Evolutionary conservation across 139 green algal genomes (phyloP).

Genomic region (Chlorella sp.): DNA sequence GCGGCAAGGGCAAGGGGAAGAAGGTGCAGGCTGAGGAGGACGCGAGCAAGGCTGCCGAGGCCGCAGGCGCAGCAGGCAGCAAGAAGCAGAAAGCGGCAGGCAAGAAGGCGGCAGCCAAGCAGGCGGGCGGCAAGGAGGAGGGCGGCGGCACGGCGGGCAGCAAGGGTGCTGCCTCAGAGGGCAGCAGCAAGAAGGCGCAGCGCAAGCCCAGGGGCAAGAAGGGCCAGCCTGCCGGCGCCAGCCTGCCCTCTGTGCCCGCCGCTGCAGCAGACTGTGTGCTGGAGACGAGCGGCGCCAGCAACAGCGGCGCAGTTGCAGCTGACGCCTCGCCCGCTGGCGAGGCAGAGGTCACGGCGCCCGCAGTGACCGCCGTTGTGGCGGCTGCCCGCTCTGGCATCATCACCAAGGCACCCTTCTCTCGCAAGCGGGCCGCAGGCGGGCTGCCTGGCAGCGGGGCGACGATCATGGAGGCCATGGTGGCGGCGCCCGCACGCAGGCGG

Average conservation of each 20-base stretch:
- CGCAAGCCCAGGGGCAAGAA: slow-evolving; percentile 4
- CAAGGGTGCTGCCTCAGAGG: background rate
- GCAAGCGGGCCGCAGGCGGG: background rate
- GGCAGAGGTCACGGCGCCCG: background rate
- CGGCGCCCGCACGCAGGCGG: background rate
- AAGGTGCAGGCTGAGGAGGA: background rate
- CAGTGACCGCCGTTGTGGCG: background rate
- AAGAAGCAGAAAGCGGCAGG: background rate
- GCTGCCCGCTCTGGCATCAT: background rate
- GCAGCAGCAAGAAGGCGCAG: slow-evolving; percentile 8
- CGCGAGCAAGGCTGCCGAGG: background rate
- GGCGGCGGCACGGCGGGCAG: background rate
- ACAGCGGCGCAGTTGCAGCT: background rate
- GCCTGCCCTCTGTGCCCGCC: background rate
- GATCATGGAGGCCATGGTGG: background rate
- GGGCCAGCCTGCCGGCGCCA: background rate
- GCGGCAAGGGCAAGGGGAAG: background rate
- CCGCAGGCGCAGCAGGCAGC: background rate
- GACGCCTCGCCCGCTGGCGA: background rate
- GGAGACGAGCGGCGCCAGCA: slow-evolving; percentile 26
- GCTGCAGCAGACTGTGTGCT: slow-evolving; percentile 8
- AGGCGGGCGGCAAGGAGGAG: no score
- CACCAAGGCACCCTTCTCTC: background rate
- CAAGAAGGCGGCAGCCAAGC: background rate
- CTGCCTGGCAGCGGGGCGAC: background rate